Base-by-base conservation (phyloP, 805 yeast species). In the Cephaloascus albidus region DNA sequence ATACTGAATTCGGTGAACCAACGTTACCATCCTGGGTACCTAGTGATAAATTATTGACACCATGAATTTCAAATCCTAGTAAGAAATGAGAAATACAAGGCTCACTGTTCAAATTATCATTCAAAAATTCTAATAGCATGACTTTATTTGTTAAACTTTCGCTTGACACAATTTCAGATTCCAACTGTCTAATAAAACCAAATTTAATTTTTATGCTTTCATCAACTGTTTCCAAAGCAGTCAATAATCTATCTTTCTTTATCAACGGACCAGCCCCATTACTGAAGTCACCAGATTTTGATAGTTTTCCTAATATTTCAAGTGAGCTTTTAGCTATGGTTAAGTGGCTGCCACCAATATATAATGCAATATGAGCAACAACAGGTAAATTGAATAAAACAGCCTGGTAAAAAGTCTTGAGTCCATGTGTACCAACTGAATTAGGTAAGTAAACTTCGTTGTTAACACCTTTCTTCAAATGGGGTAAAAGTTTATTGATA, bases 141-240 rank as follows among this genome's bases (percentile, higher is more conserved):
- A 76, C 53, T 50, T 87, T 86, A 12, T 77, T 51, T 4, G 58
- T 61, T 27, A 79, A 55, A 15, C 61, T 60, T 4, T 63, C 58
- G 5, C 62, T 55, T n/a, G 51, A 46, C 1, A 59, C 57, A 32
- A 70, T 64, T 5, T 48, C 63, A 4, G 75, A 49, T 35, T 74
- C 80, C 18, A 82, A 49, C 50, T 86, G 95, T 33, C 76, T 73
- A 33, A 85, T 77, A 43, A 88, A 78, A 0, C 87, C 77, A 47
- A 74, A 75, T 43, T 83, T 75, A 31, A 90, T 83, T 46, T 89
- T 70, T 2, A 72, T 63, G 0, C 95, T 77, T 47, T 89, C 96
- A 47, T 85, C 85, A 26, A 84, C 75, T 14, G 88, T 81, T 49
- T 81, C 83, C 39, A 84, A 70, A 31, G 85, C 69, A 0, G 86